Percentiles rank a stretch among this genome's conserved stretches.
phyloP scores from a whole-genome alignment of 1,284 basidiomycete species.

The Phylloporus gajari region DNA sequence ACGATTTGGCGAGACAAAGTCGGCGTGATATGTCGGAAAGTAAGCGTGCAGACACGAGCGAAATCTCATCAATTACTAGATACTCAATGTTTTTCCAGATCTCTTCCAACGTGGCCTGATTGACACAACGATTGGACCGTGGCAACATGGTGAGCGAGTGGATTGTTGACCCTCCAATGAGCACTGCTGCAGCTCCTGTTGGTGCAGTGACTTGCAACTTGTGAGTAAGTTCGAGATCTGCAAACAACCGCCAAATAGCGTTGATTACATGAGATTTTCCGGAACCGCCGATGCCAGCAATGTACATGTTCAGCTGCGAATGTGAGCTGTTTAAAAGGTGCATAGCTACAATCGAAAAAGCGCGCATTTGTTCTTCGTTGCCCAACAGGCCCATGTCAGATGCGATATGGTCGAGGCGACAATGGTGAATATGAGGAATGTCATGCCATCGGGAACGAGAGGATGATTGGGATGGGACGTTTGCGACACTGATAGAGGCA shows the following conservation, averaged over 20 bases:
- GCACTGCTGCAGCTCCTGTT: not conserved
- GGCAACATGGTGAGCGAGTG: not conserved
- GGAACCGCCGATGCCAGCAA: not conserved
- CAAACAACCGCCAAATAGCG: not conserved
- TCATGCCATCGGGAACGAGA: too few species aligned
- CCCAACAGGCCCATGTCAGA: too few species aligned
- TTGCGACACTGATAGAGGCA: too few species aligned
- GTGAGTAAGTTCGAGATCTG: not conserved
- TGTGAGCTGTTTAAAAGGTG: not conserved
- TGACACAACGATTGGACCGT: not conserved
- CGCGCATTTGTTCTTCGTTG: too few species aligned
- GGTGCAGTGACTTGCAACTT: not conserved
- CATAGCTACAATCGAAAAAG: too few species aligned
- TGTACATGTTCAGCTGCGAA: not conserved
- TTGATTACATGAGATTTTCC: slow-evolving; percentile 1
- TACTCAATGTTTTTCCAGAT: not conserved
- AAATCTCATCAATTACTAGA: not conserved
- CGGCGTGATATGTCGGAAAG: not conserved
- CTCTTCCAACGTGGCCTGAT: not conserved
- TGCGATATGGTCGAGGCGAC: too few species aligned
- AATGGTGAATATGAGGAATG: too few species aligned
- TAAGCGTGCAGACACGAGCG: not conserved
- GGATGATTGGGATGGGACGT: too few species aligned
- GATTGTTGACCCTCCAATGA: not conserved
- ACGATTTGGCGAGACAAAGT: not conserved